Evolutionary conservation across 2,329 filamentous ascomycete species (phyloP).

Genomic region (Nemania bipapillata): DNA sequence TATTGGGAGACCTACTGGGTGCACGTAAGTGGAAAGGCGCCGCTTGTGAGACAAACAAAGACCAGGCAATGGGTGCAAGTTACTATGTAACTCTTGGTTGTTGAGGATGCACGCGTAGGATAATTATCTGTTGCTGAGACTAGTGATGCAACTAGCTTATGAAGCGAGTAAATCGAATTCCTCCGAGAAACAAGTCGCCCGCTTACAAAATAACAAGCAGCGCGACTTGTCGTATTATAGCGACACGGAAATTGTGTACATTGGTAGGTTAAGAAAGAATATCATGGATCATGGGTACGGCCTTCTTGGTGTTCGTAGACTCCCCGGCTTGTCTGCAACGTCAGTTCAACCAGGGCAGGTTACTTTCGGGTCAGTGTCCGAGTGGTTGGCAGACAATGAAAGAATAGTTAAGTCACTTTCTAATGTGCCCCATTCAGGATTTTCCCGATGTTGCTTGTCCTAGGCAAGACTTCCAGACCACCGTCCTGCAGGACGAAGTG

Average conservation of each 20-base stretch:
- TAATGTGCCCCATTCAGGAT: constrained; percentile 31
- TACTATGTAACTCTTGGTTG: constrained; percentile 17
- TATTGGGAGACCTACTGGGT: constrained; percentile 34
- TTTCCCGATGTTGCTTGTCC: constrained; percentile 37
- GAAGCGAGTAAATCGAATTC: constrained; percentile 9
- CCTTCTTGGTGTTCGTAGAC: constrained; percentile 19
- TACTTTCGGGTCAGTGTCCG: constrained; percentile 34
- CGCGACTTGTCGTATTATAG: constrained; percentile 14
- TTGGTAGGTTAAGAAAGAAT: constrained; percentile 15
- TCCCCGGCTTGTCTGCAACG: constrained; percentile 29
- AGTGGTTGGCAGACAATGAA: constrained; percentile 29
- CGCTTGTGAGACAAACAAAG: constrained; percentile 14
- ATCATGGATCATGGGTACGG: constrained; percentile 32
- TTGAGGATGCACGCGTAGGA: constrained; percentile 6
- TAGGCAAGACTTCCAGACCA: constrained; percentile 25
- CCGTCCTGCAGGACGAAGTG: constrained; percentile 26
- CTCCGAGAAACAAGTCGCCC: constrained; percentile 14
- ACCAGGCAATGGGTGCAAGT: constrained; percentile 5
- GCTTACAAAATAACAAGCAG: constrained; percentile 1
- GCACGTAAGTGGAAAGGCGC: constrained; percentile 11
- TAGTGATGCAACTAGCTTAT: constrained; percentile 9
- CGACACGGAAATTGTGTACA: constrained; percentile 17
- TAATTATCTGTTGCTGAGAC: constrained; percentile 14
- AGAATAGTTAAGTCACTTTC: constrained; percentile 25
- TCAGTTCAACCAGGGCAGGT: constrained; percentile 30